Base-by-base conservation (phyloP, 2,329 filamentous ascomycete species). In the Neofusicoccum ribis region DNA sequence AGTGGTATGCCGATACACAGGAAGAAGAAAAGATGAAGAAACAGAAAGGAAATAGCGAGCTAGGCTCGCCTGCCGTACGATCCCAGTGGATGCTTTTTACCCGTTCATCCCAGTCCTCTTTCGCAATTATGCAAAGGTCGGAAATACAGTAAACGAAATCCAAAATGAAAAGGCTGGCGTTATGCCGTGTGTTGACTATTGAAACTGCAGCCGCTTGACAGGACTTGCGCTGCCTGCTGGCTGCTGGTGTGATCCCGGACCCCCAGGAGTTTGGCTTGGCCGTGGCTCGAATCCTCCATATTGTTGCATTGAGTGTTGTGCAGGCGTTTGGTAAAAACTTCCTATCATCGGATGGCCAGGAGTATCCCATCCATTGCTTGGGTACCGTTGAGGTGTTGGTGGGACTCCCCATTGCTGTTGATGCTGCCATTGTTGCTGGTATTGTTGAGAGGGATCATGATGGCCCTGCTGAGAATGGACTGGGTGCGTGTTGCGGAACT, bases 401-500 rank as follows among this genome's bases (percentile, higher is more conserved):
- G 61, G 61, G 8, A 54, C 61, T 17, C 46, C 46, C 31, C 47
- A 49, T 15, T 49, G 52, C 12, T 9, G 12, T 23, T 63, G 61
- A 15, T 63, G 61, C 11, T 51, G 60, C 46, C 20, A 37, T 15
- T 70, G 39, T 44, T 72, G 64, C 31, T 69, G 68, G 20, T 34
- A 66, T 8, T 44, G 65, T n/a, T 69, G 69, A 0, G 66, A 41
- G 27, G 37, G 63, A 39, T 71, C 69, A 11, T 49, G 43, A 23
- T 60, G 56, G 12, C 27, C 27, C 17, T 52, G 50, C n/a, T 60
- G 56, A n/a, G 36, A 43, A n/a, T 60, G 56, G 23, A 60, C 56
- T 5, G 68, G 60, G 36, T 70, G 68, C 68, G 81, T 81, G 65
- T 79, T 76, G 66, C 83, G 78, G 69, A 87, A 82, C 60, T 85